Percentiles rank a stretch among this genome's conserved stretches.
phyloP scores from a whole-genome alignment of 2,329 filamentous ascomycete genomes.

The Huntiella bhutanensis region DNA sequence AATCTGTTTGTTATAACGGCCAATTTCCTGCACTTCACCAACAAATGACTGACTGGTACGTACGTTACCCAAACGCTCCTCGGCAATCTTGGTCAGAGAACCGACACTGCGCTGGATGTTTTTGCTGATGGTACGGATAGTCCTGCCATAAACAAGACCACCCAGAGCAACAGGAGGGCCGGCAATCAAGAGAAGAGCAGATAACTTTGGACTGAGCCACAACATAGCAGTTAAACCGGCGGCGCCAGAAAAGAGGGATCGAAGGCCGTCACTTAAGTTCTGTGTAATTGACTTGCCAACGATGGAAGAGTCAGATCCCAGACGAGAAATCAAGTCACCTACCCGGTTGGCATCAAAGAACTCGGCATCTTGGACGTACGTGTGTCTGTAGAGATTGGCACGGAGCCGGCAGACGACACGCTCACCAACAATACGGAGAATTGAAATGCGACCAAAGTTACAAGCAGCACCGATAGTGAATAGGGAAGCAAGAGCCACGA shows the following conservation, averaged over 20 bases:
- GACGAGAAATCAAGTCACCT: slow-evolving; percentile 83
- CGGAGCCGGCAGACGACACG: slow-evolving; percentile 79
- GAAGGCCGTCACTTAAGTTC: slow-evolving; percentile 88
- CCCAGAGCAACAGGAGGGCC: slow-evolving; percentile 81
- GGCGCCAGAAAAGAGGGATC: slow-evolving; percentile 72
- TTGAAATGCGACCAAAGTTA: slow-evolving; percentile 86
- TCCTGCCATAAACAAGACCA: slow-evolving; percentile 78
- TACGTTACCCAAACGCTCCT: slow-evolving; percentile 93
- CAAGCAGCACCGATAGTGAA: slow-evolving; percentile 69
- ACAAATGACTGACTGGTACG: slow-evolving; percentile 93
- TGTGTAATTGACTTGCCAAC: slow-evolving; percentile 98
- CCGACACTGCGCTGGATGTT: slow-evolving; percentile 89
- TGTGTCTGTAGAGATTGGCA: slow-evolving; percentile 75
- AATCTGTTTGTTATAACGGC: slow-evolving; percentile 80
- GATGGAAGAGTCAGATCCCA: slow-evolving; percentile 92
- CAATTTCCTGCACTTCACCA: slow-evolving; percentile 76
- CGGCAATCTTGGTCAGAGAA: slow-evolving; percentile 86
- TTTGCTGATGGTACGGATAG: slow-evolving; percentile 74
- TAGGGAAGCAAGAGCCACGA: slow-evolving; percentile 55
- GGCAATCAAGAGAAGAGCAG: slow-evolving; percentile 67
- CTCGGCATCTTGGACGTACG: slow-evolving; percentile 92
- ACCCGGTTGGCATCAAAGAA: slow-evolving; percentile 98
- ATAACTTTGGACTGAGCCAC: slow-evolving; percentile 84
- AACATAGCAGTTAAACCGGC: slow-evolving; percentile 87
- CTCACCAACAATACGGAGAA: slow-evolving; percentile 86